Percentiles rank a stretch among this genome's conserved stretches.
Evolutionary conservation across 129 eudicot species (phyloP).

Genomic region (Arctium lappa): DNA sequence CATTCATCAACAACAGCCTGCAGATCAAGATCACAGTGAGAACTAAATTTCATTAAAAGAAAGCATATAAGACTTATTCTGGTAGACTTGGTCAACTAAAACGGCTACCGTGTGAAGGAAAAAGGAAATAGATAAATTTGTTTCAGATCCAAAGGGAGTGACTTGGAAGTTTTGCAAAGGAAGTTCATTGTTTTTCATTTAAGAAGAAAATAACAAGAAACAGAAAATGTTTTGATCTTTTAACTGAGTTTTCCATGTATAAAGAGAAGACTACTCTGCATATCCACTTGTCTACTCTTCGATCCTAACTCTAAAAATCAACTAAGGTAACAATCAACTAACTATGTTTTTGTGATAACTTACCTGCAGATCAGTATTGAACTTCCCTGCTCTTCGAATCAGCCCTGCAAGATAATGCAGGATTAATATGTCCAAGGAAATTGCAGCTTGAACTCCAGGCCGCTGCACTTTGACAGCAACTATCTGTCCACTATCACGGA

Average conservation of each 20-base stretch:
- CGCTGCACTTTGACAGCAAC: constrained; percentile 98
- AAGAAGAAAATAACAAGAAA: background rate
- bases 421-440: constrained; percentile 89
- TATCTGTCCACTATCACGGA: constrained; percentile 56
- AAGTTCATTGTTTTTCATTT: background rate
- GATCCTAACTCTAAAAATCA: background rate
- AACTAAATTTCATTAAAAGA: constrained; percentile 5
- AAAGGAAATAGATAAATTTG: background rate
- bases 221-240: background rate
- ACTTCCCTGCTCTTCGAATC: constrained; percentile 71
- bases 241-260: background rate
- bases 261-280: background rate
- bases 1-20: constrained; percentile 99
- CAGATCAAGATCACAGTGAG: constrained; percentile 25
- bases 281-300: background rate
- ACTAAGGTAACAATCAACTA: background rate
- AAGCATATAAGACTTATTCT: background rate
- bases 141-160: background rate
- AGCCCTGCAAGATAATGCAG: constrained; percentile 79
- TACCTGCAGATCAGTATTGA: constrained; percentile 97
- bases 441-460: constrained; percentile 98
- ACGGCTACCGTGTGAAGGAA: constrained; percentile 1
- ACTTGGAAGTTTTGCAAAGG: background rate
- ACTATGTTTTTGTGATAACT: background rate
- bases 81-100: background rate